A percentile compares a stretch with the other conserved stretches of the same genome.
Conservation (phyloP, 495 filamentous ascomycete species). For the Coniosporium apollinis region DNA sequence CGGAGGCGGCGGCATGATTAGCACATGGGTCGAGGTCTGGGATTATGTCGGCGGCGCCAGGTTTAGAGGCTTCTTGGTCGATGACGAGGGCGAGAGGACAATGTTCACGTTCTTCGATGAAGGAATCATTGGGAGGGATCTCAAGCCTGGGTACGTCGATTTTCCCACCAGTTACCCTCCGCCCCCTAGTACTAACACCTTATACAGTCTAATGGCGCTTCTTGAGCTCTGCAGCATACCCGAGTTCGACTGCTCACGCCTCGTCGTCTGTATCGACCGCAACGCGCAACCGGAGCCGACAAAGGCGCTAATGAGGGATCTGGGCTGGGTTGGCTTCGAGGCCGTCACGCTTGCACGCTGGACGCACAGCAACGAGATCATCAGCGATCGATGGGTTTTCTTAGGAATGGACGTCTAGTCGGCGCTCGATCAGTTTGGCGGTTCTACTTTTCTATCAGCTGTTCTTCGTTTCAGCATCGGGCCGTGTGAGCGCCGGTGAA, state of each 20-base stretch:
- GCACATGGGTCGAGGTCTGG: constrained; percentile 62
- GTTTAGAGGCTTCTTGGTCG: constrained; percentile 69
- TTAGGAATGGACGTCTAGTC: constrained; percentile 67
- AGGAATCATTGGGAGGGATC: constrained; percentile 46
- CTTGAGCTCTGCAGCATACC: constrained; percentile 66
- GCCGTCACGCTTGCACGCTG: constrained; percentile 62
- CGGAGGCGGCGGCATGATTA: constrained; percentile 21
- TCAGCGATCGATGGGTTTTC: constrained; percentile 67
- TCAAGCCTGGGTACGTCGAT: constrained; percentile 72
- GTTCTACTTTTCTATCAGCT: too few relatives aligned
- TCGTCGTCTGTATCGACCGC: constrained; percentile 69
- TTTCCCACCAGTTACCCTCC: background rate
- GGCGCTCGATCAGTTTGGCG: too few relatives aligned
- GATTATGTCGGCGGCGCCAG: constrained; percentile 70
- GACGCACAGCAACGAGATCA: constrained; percentile 31
- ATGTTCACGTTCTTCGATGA: constrained; percentile 71
- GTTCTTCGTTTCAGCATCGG: too few relatives aligned
- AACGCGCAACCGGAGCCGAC: constrained; percentile 36
- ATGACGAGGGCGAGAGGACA: constrained; percentile 43
- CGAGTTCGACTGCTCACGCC: constrained; percentile 52
- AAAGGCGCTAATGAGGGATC: constrained; percentile 50
- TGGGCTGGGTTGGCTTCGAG: constrained; percentile 88
- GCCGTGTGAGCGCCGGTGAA: too few relatives aligned
- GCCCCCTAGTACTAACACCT: constrained; percentile 4
- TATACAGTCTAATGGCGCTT: constrained; percentile 60